Percentiles rank a stretch among this genome's conserved stretches.
phyloP scores from a whole-genome alignment of 2,329 filamentous ascomycete genomes.

The Diaporthe aspalathi region DNA sequence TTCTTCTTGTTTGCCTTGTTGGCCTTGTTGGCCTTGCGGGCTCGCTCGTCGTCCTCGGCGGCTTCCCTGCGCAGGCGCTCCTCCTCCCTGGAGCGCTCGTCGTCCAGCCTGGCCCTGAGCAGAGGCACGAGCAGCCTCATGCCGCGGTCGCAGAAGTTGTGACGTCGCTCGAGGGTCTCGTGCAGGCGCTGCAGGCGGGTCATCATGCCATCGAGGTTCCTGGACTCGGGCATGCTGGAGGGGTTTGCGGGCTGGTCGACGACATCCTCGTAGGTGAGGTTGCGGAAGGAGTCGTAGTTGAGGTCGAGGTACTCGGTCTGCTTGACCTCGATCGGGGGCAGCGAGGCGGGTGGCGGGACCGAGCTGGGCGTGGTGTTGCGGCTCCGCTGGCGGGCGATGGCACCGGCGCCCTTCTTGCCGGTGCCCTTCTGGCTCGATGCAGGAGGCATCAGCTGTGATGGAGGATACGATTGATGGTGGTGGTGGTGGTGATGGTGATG shows the following conservation, averaged over 20 bases:
- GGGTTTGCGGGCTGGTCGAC: conserved; percentile 71
- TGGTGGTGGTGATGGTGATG: background rate
- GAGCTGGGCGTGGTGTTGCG: conserved; percentile 82
- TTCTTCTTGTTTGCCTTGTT: conserved; percentile 83
- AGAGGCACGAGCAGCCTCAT: conserved; percentile 77
- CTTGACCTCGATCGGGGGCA: conserved; percentile 66
- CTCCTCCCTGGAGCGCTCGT: conserved; percentile 62
- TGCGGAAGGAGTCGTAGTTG: conserved; percentile 67
- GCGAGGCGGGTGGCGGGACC: conserved; percentile 59
- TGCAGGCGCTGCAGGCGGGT: conserved; percentile 72
- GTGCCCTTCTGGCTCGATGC: conserved; percentile 70
- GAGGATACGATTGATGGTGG: too few relatives aligned
- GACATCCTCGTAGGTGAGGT: conserved; percentile 75
- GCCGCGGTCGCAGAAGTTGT: conserved; percentile 75
- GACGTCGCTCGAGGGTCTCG: conserved; percentile 75
- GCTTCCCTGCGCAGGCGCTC: conserved; percentile 60
- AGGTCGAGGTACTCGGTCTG: conserved; percentile 76
- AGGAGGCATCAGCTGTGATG: conserved; percentile 72
- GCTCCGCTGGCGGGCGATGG: conserved; percentile 73
- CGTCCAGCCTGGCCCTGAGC: conserved; percentile 71
- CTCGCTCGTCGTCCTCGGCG: conserved; percentile 59
- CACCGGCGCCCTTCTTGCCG: conserved; percentile 72
- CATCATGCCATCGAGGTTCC: conserved; percentile 72
- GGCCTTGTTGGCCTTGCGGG: conserved; percentile 55
- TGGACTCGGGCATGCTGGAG: conserved; percentile 71